Base-by-base conservation (phyloP, 345 rosid species). In the Lumnitzera littorea region DNA sequence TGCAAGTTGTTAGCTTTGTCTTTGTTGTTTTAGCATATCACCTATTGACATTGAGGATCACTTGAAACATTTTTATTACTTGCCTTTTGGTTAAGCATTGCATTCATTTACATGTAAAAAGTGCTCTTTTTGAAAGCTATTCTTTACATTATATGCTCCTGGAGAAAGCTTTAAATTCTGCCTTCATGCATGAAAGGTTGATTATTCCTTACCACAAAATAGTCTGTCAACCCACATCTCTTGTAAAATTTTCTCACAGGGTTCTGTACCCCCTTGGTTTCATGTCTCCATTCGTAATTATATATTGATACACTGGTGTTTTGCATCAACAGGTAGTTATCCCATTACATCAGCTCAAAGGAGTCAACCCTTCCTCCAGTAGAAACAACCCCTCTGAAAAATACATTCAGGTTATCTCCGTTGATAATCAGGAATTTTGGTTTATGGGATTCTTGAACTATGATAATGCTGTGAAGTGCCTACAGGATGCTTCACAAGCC, bases 401-500 rank as follows among this genome's bases (percentile, higher is more conserved):
- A 51, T 68, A 62, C 58, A 51, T 62, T 43, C 72, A 57, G 56
- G 66, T 68, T 5, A 62, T 62, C 16, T 68, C 72, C 11, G 16
- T 62, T 15, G 59, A 68, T 15, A 47, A 57, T 48, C 67, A 56
- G 16, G 72, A 68, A 53, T 68, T 62, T 62, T 68, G 67, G 72
- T 68, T 68, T 58, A 68, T 68, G 67, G 72, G 72, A 16, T 68
- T 68, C 48, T 47, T 57, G 43, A 51, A 57, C 72, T 68, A 68
- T 8, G 54, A 50, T 13, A 48, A 63, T 15, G 72, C 72, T 31
- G 58, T 57, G 54, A 24, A 53, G 24, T 52, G 52, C 63, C 63
- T 67, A 13, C 59, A 54, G 46, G 64, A 41, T 16, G 70, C 55
- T 15, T 36, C 60, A 31, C 31, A 53, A 53, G 36, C 36, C 23